Conservation (phyloP, 2,329 filamentous ascomycete species). For the Teratosphaeria viscida region DNA sequence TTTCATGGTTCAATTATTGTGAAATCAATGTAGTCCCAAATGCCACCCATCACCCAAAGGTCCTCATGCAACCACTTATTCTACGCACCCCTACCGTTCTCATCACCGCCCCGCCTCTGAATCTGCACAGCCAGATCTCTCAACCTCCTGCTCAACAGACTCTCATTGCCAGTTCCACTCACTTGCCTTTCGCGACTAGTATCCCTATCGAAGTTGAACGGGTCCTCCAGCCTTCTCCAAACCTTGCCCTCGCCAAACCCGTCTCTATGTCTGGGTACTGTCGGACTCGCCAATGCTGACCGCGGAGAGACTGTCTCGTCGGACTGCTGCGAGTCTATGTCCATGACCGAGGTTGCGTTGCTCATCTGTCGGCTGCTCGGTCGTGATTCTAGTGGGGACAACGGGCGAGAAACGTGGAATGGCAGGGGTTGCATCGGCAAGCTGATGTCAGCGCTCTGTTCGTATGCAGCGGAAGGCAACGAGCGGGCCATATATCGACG, state of each 20-base stretch:
- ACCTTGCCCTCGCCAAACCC: background rate
- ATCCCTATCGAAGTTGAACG: constrained; percentile 11
- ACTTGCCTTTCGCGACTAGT: constrained; percentile 47
- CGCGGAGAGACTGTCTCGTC: constrained; percentile 7
- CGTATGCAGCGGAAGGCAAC: constrained; percentile 14
- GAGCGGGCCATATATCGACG: constrained; percentile 13
- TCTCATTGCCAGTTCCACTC: constrained; percentile 41
- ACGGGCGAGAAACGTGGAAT: constrained; percentile 10
- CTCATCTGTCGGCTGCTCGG: constrained; percentile 19
- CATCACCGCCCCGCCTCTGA: background rate
- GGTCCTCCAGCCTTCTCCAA: constrained; percentile 5
- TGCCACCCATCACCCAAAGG: background rate
- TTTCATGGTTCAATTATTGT: background rate
- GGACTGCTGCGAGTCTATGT: constrained; percentile 13
- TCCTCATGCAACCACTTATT: background rate
- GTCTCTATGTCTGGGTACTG: background rate
- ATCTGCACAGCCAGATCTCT: constrained; percentile 42
- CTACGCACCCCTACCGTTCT: background rate
- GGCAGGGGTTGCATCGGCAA: constrained; percentile 16
- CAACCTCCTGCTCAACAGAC: constrained; percentile 57
- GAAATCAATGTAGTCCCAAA: background rate
- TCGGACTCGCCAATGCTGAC: constrained; percentile 1
- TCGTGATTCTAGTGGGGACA: constrained; percentile 20
- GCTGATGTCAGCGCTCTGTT: constrained; percentile 14
- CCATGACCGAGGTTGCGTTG: constrained; percentile 13